phyloP scores from a whole-genome alignment of 169 alveolate species.

The Haemoproteus tartakovskyi region DNA sequence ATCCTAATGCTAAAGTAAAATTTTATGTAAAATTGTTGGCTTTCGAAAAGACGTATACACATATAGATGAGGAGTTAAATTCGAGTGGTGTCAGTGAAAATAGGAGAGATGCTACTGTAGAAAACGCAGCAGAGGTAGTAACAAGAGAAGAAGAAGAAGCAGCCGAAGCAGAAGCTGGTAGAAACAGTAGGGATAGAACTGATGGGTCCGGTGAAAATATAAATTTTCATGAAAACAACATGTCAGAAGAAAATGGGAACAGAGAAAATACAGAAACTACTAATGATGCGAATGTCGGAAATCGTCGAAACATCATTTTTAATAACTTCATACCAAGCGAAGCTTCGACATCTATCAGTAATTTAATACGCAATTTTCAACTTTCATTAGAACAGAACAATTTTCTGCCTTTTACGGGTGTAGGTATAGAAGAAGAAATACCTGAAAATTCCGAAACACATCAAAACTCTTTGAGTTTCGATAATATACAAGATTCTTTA shows the following conservation, averaged over 20 bases:
- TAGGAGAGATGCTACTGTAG: not conserved
- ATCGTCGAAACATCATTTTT: no score
- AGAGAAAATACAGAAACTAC: no score
- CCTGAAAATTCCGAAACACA: no score
- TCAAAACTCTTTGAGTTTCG: constrained; percentile 6
- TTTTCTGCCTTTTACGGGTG: constrained; percentile 34
- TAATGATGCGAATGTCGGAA: no score
- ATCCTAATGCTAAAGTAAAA: constrained; percentile 23
- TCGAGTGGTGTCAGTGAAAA: not conserved
- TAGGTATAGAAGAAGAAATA: constrained; percentile 11
- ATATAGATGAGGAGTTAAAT: constrained; percentile 2
- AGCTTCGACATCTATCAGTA: constrained; percentile 37
- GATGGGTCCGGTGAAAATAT: no score
- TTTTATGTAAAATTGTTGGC: constrained; percentile 36
- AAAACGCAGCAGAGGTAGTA: not conserved
- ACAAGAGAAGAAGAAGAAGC: not conserved
- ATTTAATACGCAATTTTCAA: constrained; percentile 25
- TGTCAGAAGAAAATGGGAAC: no score
- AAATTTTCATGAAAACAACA: no score
- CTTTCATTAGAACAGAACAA: constrained; percentile 17
- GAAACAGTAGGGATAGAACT: no score
- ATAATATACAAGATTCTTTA: constrained; percentile 24
- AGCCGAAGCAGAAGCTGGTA: no score
- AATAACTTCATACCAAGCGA: no score
- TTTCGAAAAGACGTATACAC: constrained; percentile 22